These are phyloP conservation scores for Quercus parvula DNA, from an alignment of 306 rosid genomes.

Conservation along the genomic window DNA sequence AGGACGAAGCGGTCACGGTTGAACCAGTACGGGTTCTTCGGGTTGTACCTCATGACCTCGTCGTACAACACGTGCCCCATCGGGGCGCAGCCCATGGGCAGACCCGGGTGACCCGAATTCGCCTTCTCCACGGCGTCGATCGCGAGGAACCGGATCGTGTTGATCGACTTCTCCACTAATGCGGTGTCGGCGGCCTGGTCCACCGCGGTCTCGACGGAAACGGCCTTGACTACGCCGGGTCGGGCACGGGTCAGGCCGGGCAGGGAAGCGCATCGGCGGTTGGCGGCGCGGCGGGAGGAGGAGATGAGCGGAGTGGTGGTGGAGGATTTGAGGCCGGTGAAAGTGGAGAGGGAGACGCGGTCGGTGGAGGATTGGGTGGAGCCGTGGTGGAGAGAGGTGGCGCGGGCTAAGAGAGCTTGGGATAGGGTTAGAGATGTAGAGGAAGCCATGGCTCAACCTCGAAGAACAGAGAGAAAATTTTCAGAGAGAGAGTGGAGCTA, in stretches of 20 bases:
- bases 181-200: slow-evolving; percentile 50
- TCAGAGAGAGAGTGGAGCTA: not conserved
- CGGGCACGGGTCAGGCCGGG: not conserved
- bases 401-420: slow-evolving; percentile 64
- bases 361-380: slow-evolving; percentile 45
- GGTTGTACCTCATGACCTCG: slow-evolving; percentile 85
- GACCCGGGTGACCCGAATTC: slow-evolving; percentile 91
- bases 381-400: slow-evolving; percentile 53
- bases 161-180: slow-evolving; percentile 74
- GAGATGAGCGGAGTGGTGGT: not conserved
- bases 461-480: not conserved
- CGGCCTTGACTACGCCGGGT: slow-evolving; percentile 31
- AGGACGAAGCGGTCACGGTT: slow-evolving; percentile 93
- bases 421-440: slow-evolving; percentile 73
- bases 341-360: slow-evolving; percentile 51
- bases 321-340: slow-evolving; percentile 57
- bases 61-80: slow-evolving; percentile 88
- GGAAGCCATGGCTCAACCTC: slow-evolving; percentile 57
- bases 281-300: slow-evolving; percentile 19
- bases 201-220: slow-evolving; percentile 30
- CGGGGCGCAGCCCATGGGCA: slow-evolving; percentile 99
- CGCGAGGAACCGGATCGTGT: slow-evolving; percentile 87
- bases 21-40: slow-evolving; percentile 90
- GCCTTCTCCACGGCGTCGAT: slow-evolving; percentile 93
- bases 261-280: not conserved